Base-by-base conservation (phyloP, 2,329 filamentous ascomycete genomes). In the Fusarium acutatum region DNA sequence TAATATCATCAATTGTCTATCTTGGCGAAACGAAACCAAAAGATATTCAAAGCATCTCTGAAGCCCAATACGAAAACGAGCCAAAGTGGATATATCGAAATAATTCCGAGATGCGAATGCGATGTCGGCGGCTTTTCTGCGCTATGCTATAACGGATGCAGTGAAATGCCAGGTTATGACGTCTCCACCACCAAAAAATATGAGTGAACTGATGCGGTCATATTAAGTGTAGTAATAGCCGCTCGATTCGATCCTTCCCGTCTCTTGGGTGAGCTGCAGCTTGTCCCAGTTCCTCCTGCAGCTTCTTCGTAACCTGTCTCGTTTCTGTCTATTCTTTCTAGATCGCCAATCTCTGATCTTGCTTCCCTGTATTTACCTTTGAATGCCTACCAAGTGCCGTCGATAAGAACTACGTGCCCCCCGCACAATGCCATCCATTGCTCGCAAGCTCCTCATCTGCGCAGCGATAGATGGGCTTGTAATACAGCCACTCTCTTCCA, bases 391-490 rank as follows among this genome's bases (percentile, higher is more conserved):
- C 32, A 26, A 52, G 44, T 28, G 38, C 54, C 30, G 49, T 32
- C 66, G 64, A 67, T 71, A 40, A 63, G 17, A 38, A 34, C 50
- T 43, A 64, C 64, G 65, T 69, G 63, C 56, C 50, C 49, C 62
- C 66, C 59, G 73, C 77, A 81, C 72, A 64, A 96, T 97, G 94
- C 92, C 94, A 63, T 88, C 89, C 74, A 85, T 97, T 69, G 91
- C 93, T 67, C 92, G 93, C 80, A 97, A 96, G 83, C 84, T 97
- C 62, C 81, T 95, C 73, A 90, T 97, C 75, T 92, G 92, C 82
- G 94, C 95, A 62, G 91, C 94, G 32, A 89, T 92, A 60, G 95
- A 98, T 79, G 95, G 95, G 64, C 87, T 98, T 59, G 86, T 97
- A 72, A 87, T 98, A 49, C 94, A 96, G 78, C 92, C 93, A 32